A percentile compares a stretch with the other conserved stretches of the same genome.
phyloP scores from a whole-genome alignment of 176 grass and related monocot genomes.

The Oryza longistaminata region DNA sequence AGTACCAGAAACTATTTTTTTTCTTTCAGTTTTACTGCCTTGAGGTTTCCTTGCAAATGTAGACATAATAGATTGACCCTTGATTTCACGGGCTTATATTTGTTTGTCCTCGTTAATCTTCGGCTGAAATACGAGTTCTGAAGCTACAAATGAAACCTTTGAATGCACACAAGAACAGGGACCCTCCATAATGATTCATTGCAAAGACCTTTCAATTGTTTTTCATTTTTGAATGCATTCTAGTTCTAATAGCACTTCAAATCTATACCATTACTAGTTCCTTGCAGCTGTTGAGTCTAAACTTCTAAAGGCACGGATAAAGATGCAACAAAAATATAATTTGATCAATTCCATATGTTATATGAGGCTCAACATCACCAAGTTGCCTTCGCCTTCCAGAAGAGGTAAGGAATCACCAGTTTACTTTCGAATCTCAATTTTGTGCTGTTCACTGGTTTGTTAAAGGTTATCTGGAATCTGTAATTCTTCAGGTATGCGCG shows the following conservation, averaged over 20 bases:
- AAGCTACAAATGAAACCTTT: background rate
- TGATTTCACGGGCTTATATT: background rate
- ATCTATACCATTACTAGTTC: conserved; percentile 26
- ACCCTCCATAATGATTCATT: background rate
- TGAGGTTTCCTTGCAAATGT: conserved; percentile 20
- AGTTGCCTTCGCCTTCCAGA: conserved; percentile 93
- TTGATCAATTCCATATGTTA: conserved; percentile 93
- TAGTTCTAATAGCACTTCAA: background rate
- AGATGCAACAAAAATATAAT: conserved; percentile 98
- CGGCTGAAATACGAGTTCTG: conserved; percentile 1
- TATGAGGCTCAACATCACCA: conserved; percentile 98
- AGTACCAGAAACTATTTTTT: conserved; percentile 9
- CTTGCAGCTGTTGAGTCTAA: conserved; percentile 86
- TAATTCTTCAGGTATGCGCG: conserved; percentile 73
- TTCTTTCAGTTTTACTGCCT: background rate
- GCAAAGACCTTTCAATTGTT: background rate
- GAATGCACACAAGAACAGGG: background rate
- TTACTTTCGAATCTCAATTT: background rate
- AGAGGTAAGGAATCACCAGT: conserved; percentile 57
- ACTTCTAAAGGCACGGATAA: conserved; percentile 76
- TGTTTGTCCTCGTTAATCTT: conserved; percentile 6
- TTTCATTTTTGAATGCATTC: background rate
- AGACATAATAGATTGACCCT: background rate
- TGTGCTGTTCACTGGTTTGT: background rate
- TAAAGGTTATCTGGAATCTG: background rate